These are phyloP conservation scores for Microcera coccophila DNA, from an alignment of 2,329 filamentous ascomycete genomes.

Conservation along the genomic window DNA sequence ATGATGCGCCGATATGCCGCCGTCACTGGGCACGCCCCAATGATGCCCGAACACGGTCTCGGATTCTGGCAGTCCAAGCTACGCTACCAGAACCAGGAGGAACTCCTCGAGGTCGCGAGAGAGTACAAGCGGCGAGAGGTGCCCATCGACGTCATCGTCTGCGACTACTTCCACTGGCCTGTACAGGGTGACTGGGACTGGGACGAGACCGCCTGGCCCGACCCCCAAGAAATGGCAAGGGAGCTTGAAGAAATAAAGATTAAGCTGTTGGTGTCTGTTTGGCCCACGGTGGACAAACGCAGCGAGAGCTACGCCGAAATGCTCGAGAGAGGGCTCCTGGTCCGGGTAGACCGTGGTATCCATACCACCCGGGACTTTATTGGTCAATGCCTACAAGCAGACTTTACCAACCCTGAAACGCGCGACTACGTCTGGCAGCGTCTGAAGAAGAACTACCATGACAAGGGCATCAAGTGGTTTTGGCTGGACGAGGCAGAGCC, in stretches of 20 bases:
- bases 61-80: constrained; percentile 68
- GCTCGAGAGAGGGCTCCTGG: constrained; percentile 57
- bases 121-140: constrained; percentile 54
- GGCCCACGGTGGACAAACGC: constrained; percentile 60
- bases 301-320: constrained; percentile 61
- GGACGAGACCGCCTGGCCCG: constrained; percentile 60
- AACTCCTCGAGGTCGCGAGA: constrained; percentile 56
- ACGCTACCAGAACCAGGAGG: constrained; percentile 62
- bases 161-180: constrained; percentile 67
- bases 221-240: constrained; percentile 60
- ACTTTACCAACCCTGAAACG: constrained; percentile 59
- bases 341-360: constrained; percentile 57
- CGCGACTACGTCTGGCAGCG: constrained; percentile 57
- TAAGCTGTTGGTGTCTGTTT: constrained; percentile 66
- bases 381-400: constrained; percentile 57
- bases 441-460: constrained; percentile 45
- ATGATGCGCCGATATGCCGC: constrained; percentile 55
- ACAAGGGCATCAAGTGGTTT: constrained; percentile 59
- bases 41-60: constrained; percentile 66
- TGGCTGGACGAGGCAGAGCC: constrained; percentile 70
- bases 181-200: constrained; percentile 66
- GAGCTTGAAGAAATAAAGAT: constrained; percentile 57
- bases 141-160: constrained; percentile 62
- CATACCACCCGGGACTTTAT: constrained; percentile 56
- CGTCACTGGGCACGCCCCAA: constrained; percentile 56